Conservation (phyloP, 2,329 filamentous ascomycete species). For the Bipolaris victoriae region DNA sequence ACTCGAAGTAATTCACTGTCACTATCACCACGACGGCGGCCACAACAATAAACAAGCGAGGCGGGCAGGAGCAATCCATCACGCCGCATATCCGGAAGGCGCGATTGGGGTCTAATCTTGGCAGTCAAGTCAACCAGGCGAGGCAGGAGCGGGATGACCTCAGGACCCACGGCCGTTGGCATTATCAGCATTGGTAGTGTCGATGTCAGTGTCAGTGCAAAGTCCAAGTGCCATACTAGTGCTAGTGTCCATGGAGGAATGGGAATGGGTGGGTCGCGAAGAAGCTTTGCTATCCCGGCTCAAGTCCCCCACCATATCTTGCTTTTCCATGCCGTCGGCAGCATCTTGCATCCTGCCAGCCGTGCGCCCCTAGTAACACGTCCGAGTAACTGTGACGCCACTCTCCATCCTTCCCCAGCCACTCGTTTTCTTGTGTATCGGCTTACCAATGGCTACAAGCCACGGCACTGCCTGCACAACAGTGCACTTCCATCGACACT, state of each 20-base stretch:
- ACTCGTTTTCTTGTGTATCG: conserved; percentile 1
- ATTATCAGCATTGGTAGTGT: neutral
- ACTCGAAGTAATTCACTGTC: neutral
- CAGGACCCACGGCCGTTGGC: conserved; percentile 1
- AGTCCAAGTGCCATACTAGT: conserved; percentile 4
- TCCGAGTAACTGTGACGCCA: conserved; percentile 11
- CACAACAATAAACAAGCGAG: neutral
- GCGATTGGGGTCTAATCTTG: conserved; percentile 1
- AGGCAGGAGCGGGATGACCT: conserved; percentile 13
- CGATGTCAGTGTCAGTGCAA: conserved; percentile 11
- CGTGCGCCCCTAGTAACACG: neutral
- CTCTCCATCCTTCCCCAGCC: conserved; percentile 10
- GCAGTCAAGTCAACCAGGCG: conserved; percentile 3
- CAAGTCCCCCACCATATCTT: neutral
- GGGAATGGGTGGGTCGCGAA: conserved; percentile 1
- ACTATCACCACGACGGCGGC: neutral
- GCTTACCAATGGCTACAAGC: conserved; percentile 10
- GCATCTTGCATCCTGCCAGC: conserved; percentile 4
- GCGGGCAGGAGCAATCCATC: conserved; percentile 1
- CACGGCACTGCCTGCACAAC: neutral
- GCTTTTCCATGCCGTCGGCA: neutral
- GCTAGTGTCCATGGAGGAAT: conserved; percentile 3
- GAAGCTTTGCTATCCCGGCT: conserved; percentile 8
- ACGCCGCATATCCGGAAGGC: conserved; percentile 2
- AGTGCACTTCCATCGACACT: neutral